phyloP scores from a whole-genome alignment of 352 stramenopile genomes.

The Phytophthora capsici region DNA sequence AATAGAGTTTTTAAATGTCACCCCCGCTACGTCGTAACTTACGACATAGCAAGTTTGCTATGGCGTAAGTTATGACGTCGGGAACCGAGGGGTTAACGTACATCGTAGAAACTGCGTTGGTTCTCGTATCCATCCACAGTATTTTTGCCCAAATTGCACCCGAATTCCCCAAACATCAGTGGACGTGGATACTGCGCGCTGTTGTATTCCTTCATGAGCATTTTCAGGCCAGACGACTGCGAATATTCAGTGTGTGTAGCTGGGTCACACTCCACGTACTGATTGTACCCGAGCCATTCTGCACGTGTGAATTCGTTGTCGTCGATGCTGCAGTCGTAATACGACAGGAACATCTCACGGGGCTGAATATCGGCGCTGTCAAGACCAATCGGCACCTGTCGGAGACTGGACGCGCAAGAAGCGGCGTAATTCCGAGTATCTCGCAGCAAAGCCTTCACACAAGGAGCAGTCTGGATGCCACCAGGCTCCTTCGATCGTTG shows the following conservation, averaged over 20 bases:
- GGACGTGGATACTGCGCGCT: slow-evolving; percentile 50
- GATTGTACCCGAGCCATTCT: slow-evolving; percentile 69
- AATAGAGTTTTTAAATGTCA: background rate
- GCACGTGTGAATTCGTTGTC: slow-evolving; percentile 54
- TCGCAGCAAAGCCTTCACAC: slow-evolving; percentile 65
- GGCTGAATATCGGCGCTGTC: slow-evolving; percentile 69
- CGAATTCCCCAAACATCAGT: slow-evolving; percentile 83
- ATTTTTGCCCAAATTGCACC: slow-evolving; percentile 71
- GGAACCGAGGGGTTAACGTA: too few species aligned
- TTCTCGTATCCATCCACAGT: slow-evolving; percentile 75
- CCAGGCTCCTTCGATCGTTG: slow-evolving; percentile 19
- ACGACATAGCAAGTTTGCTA: too few species aligned
- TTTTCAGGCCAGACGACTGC: slow-evolving; percentile 61
- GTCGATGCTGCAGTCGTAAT: slow-evolving; percentile 69
- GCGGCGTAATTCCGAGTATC: slow-evolving; percentile 56
- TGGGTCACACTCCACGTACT: slow-evolving; percentile 72
- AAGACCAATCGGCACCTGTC: slow-evolving; percentile 66
- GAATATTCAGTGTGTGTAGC: slow-evolving; percentile 57
- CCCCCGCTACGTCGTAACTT: background rate
- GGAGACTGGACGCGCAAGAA: slow-evolving; percentile 44
- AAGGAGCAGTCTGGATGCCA: slow-evolving; percentile 45
- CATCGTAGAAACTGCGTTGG: slow-evolving; percentile 72
- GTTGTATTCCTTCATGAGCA: slow-evolving; percentile 69
- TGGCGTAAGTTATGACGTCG: too few species aligned
- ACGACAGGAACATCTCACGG: slow-evolving; percentile 60